These are phyloP conservation scores for Nematocida ausubeli DNA, from an alignment of 371 early-diverging fungal genomes.

Conservation along the genomic window DNA sequence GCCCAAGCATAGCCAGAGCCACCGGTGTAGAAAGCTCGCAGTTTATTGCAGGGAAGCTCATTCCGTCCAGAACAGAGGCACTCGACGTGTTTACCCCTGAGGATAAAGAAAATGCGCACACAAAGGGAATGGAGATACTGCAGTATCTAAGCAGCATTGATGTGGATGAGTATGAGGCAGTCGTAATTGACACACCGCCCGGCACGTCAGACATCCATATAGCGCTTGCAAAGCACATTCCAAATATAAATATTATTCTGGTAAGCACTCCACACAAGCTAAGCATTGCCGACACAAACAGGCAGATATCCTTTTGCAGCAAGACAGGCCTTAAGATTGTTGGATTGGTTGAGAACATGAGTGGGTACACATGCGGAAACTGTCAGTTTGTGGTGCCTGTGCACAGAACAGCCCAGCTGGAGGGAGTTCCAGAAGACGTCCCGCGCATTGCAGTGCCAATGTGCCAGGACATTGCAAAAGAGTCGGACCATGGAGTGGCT, in stretches of 20 bases:
- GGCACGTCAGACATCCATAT: constrained; percentile 67
- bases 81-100: constrained; percentile 56
- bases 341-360: constrained; percentile 69
- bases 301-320: constrained; percentile 66
- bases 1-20: constrained; percentile 64
- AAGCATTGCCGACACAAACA: constrained; percentile 60
- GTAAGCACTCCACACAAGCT: constrained; percentile 67
- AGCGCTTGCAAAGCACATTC: constrained; percentile 58
- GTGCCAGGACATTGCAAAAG: constrained; percentile 36
- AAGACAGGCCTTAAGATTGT: constrained; percentile 60
- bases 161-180: constrained; percentile 43
- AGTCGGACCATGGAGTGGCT: not conserved
- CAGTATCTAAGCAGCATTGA: constrained; percentile 41
- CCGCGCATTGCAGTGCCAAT: constrained; percentile 24
- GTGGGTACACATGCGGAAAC: constrained; percentile 48
- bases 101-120: constrained; percentile 23
- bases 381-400: constrained; percentile 55
- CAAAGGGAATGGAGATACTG: constrained; percentile 38
- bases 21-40: constrained; percentile 55
- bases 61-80: constrained; percentile 19
- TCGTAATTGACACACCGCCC: constrained; percentile 69
- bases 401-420: constrained; percentile 37
- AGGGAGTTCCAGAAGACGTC: not conserved
- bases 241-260: constrained; percentile 52
- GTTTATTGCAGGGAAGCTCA: constrained; percentile 16